Base-by-base conservation (phyloP, 306 rosid species). In the Ziziphus jujuba region DNA sequence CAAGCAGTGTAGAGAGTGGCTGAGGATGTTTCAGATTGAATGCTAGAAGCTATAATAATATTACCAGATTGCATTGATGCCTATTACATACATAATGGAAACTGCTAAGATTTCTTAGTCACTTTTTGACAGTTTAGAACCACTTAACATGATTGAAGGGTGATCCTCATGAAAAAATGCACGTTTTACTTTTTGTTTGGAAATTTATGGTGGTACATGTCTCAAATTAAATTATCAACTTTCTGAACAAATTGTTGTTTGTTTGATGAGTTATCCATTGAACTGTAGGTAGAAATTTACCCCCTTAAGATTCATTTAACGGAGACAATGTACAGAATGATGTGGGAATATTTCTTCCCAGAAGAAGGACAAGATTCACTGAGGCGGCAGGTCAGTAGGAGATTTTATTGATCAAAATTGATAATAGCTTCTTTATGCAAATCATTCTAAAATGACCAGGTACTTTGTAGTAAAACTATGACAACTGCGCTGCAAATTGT, bases 311-410 rank as follows among this genome's bases (percentile, higher is more conserved):
- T 95, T 73, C 99, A 95, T 82, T 85, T 95, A 75, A 95, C 99
- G 0, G 99, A 95, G 87, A 79, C 87, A 8, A 95, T 95, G 97
- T 95, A 90, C 85, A 76, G 91, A 78, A 87, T 88, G 97, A 91
- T 95, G 97, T 95, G 99, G 97, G 96, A 74, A 56, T 95, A 95
- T 83, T 84, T 95, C 78, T 90, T 88, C 79, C 95, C 91, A 33
- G 99, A 95, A 82, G 97, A 95, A 84, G 99, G 87, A 72, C 97
- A 95, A 75, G 99, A 90, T 79, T 95, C 99, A 54, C 96, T 85
- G 63, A 85, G 99, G 47, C 87, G 99, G 71, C 99, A 95, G 95
- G 99, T 90, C 76, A 61, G 89, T 77, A 63, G 59, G 34, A 61
- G 78, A 31, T 63, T 45, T 50, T 58, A 22, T 16, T 55, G 67